A percentile compares a stretch with the other conserved stretches of the same genome.
Conservation (phyloP, 2,329 filamentous ascomycete genomes). For the Verticillium klebahnii region DNA sequence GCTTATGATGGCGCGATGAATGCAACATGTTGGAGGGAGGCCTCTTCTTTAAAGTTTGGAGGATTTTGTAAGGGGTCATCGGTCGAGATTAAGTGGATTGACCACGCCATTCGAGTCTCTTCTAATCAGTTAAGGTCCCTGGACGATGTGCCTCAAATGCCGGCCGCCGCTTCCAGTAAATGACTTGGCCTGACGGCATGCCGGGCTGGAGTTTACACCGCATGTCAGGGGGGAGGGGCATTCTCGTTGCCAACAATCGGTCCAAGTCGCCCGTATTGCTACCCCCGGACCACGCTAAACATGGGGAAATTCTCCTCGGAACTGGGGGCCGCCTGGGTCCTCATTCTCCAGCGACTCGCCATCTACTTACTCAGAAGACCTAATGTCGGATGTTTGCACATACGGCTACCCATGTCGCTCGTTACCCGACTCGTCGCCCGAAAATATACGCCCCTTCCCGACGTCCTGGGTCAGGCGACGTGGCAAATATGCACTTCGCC, state of each 20-base stretch:
- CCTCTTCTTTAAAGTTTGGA: not conserved
- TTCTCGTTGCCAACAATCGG: not conserved
- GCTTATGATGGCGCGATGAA: not conserved
- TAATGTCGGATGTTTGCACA: not conserved
- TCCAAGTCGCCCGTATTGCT: not conserved
- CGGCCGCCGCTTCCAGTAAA: not conserved
- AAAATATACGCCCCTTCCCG: not conserved
- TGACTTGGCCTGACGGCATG: not conserved
- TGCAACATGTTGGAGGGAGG: not conserved
- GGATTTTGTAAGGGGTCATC: not conserved
- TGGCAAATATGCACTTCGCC: not conserved
- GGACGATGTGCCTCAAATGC: not conserved
- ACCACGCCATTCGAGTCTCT: not conserved
- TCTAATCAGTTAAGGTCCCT: not conserved
- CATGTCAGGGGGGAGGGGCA: not conserved
- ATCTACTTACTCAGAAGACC: not conserved
- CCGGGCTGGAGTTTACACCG: not conserved
- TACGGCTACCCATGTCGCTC: not conserved
- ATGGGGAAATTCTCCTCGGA: not conserved
- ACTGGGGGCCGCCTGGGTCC: not conserved
- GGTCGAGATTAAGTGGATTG: not conserved
- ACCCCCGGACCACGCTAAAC: not conserved
- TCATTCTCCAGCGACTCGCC: not conserved
- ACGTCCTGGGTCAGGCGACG: not conserved
- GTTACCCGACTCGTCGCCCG: not conserved